These are phyloP conservation scores for Ocimum tenuiflorum DNA, from an alignment of 257 asterid species.

Conservation along the genomic window DNA sequence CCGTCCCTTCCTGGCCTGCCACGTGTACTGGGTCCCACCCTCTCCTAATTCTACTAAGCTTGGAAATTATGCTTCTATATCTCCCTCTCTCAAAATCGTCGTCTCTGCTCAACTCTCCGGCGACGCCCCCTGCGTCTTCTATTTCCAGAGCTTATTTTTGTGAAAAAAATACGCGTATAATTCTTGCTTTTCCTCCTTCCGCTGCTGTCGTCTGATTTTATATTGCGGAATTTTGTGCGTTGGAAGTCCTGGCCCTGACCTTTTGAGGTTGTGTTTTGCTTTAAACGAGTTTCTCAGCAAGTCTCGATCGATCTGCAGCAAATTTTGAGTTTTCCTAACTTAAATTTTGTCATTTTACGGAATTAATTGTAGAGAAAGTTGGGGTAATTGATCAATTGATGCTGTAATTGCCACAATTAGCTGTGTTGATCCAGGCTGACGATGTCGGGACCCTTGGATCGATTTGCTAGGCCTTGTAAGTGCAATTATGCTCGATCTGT, in stretches of 20 bases:
- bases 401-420: constrained; percentile 16
- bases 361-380: constrained; percentile 3
- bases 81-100: constrained; percentile 31
- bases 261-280: constrained; percentile 25
- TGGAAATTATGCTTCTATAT: neutral
- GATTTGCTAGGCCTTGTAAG: constrained; percentile 88
- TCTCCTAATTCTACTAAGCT: too few relatives aligned
- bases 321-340: neutral
- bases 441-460: constrained; percentile 95
- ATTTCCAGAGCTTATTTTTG: neutral
- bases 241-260: constrained; percentile 23
- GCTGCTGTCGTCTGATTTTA: neutral
- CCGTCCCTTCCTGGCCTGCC: constrained; percentile 17
- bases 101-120: constrained; percentile 43
- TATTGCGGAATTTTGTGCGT: constrained; percentile 34
- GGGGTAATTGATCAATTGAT: constrained; percentile 15
- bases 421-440: constrained; percentile 18
- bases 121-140: constrained; percentile 18
- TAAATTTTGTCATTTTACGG: neutral
- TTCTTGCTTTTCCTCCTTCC: neutral
- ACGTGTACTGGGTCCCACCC: constrained; percentile 44
- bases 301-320: constrained; percentile 16
- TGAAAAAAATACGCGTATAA: neutral
- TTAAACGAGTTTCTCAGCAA: neutral
- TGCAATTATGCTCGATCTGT: neutral